Conservation (phyloP, 345 rosid genomes). For the Citrus mangshanensis region DNA sequence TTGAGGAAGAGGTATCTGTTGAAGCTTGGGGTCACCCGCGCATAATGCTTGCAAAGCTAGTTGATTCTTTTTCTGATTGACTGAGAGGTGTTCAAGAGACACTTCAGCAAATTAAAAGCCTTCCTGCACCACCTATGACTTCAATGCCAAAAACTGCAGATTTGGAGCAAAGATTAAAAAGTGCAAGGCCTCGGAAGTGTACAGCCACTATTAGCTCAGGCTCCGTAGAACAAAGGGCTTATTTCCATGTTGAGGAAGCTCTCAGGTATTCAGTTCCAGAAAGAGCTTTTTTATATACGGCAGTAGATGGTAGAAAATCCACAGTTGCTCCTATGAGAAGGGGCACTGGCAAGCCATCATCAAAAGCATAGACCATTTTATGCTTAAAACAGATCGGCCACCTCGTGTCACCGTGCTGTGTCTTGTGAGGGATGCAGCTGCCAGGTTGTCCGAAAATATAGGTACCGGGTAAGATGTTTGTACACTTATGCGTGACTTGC, state of each 20-base stretch:
- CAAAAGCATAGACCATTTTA: slow-evolving; percentile 96
- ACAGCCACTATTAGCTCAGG: slow-evolving; percentile 77
- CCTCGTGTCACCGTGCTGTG: slow-evolving; percentile 96
- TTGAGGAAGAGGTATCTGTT: slow-evolving; percentile 74
- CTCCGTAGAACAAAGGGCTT: slow-evolving; percentile 76
- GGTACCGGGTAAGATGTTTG: slow-evolving; percentile 99
- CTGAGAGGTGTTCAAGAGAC: slow-evolving; percentile 88
- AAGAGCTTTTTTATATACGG: slow-evolving; percentile 92
- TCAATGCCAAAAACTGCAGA: slow-evolving; percentile 25
- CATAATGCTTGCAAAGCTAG: slow-evolving; percentile 88
- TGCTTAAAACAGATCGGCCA: slow-evolving; percentile 98
- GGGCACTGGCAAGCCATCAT: slow-evolving; percentile 99
- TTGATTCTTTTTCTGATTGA: slow-evolving; percentile 94
- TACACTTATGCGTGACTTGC: slow-evolving; percentile 87
- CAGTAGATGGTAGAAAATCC: slow-evolving; percentile 94
- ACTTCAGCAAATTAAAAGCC: slow-evolving; percentile 87
- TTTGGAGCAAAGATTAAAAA: slow-evolving; percentile 85
- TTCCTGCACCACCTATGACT: slow-evolving; percentile 88
- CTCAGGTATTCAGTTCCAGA: slow-evolving; percentile 81
- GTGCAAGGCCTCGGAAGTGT: slow-evolving; percentile 94
- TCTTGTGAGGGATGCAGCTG: slow-evolving; percentile 96
- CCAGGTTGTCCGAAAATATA: slow-evolving; percentile 94
- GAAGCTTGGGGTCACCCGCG: slow-evolving; percentile 90
- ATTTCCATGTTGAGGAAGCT: slow-evolving; percentile 84
- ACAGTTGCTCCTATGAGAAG: slow-evolving; percentile 97